These are phyloP conservation scores for Scedosporium boydii DNA, from an alignment of 2,329 filamentous ascomycete genomes.

Conservation along the genomic window DNA sequence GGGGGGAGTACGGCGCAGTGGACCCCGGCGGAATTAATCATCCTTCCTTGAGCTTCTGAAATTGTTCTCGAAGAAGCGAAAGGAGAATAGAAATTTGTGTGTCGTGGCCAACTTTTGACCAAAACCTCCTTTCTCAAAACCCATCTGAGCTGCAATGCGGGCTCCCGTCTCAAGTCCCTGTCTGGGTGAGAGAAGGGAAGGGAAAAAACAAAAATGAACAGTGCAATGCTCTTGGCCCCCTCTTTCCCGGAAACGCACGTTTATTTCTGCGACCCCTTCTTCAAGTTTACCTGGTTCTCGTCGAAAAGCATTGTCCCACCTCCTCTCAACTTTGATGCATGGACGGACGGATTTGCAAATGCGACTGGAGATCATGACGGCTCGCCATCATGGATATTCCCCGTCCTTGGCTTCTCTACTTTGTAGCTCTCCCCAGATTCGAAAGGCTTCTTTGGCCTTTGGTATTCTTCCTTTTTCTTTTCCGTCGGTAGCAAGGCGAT, in stretches of 20 bases:
- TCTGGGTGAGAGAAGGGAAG: neutral
- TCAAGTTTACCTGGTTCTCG: neutral
- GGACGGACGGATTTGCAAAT: neutral
- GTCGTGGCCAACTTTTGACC: neutral
- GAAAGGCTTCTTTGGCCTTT: no score
- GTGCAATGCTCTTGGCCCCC: neutral
- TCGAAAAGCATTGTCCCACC: neutral
- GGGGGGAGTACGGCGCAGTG: no score
- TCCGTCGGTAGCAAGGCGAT: no score
- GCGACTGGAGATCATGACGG: neutral
- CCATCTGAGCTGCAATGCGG: neutral
- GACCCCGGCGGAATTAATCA: no score
- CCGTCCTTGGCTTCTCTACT: neutral
- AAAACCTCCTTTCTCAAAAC: neutral
- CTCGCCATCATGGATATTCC: neutral
- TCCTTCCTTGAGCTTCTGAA: no score
- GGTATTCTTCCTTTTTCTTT: no score
- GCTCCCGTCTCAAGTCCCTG: neutral
- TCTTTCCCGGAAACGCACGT: neutral
- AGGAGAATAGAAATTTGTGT: neutral
- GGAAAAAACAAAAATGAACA: neutral
- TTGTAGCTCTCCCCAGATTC: no score
- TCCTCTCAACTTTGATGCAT: neutral
- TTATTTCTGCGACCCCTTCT: neutral
- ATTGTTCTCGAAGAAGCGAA: neutral